A percentile compares a stretch with the other conserved stretches of the same genome.
phyloP scores from a whole-genome alignment of 2,329 filamentous ascomycete genomes.

The Capronia americana region DNA sequence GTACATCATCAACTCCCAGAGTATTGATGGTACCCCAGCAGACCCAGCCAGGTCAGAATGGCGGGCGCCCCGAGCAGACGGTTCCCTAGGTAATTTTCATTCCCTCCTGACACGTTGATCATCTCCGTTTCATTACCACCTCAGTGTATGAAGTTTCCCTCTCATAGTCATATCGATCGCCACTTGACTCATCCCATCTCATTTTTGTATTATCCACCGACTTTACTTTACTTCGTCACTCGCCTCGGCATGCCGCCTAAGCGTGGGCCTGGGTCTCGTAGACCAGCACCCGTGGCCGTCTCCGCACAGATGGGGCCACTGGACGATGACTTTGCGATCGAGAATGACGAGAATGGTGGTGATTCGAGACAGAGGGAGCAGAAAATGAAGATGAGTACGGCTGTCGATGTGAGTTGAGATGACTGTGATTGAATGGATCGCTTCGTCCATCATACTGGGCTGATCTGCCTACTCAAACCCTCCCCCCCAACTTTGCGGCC shows the following conservation, averaged over 20 bases:
- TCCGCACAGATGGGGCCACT: neutral
- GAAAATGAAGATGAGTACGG: slow-evolving; percentile 26
- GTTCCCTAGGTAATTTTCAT: neutral
- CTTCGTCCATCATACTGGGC: no score
- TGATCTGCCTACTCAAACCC: no score
- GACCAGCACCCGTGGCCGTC: neutral
- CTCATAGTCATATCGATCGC: neutral
- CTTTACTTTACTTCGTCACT: neutral
- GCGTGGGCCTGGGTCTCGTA: neutral
- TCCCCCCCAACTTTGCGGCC: no score
- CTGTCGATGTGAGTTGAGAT: slow-evolving; percentile 30
- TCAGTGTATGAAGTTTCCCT: neutral
- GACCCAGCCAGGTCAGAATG: neutral
- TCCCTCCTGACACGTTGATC: neutral
- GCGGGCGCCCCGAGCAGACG: neutral
- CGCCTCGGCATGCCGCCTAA: neutral
- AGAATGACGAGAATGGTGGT: slow-evolving; percentile 8
- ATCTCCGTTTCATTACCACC: neutral
- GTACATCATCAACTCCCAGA: neutral
- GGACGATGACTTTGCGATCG: slow-evolving; percentile 1
- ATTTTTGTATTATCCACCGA: neutral
- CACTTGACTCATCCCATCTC: neutral
- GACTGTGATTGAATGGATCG: neutral
- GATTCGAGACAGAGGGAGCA: slow-evolving; percentile 16
- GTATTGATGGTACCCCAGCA: neutral